Evolutionary conservation across 1,284 basidiomycete species (phyloP), one percentile per base, ranked within the genome.

Genomic region (Laetiporus sulphureus): DNA sequence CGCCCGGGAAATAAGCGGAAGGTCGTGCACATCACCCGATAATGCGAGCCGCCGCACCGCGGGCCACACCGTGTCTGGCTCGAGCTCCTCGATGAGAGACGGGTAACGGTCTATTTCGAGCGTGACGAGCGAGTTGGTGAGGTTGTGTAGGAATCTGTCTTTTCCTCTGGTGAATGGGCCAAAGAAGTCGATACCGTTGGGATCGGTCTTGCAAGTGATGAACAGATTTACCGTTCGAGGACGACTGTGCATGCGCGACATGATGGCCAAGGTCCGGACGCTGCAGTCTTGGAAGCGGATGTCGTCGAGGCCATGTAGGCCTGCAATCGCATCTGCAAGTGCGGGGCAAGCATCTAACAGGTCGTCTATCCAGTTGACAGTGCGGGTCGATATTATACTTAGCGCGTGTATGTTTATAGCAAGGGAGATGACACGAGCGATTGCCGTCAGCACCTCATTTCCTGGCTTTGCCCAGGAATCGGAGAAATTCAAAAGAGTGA

Each of bases 11-110:
- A 36, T 22, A 2, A 24, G 12, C 3, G 21, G 8, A 7, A 41
- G 40, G 33, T 25, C 36, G 15, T 30, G 13, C 11, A 36, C 10
- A 19, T 36, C 33, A 7, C 40, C 40, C 32, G 21, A 35, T 13
- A 41, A 18, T 10, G 20, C 24, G 13, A 41, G 20, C 7, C 27
- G 40, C 5, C 21, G 1, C 2, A 41, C 33, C 3, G 11, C 16
- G 4, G 40, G 33, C 40, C 40, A 41, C 20, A 30, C 33, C 8
- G 32, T 24, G 15, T 41, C 32, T 3, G 40, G 19, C 23, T 15
- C 23, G 5, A 41, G 15, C 22, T 11, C 15, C 20, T 18, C 8
- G 11, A 31, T 4, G 4, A 27, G 6, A 13, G 25, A 18, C 10
- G 40, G 16, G 18, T 19, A 13, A n/a, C 33, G 40, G 3, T 24